Evolutionary conservation across 1,284 basidiomycete species (phyloP), one percentile per base, ranked within the genome.

Genomic region (Ceraceosorus guamensis): DNA sequence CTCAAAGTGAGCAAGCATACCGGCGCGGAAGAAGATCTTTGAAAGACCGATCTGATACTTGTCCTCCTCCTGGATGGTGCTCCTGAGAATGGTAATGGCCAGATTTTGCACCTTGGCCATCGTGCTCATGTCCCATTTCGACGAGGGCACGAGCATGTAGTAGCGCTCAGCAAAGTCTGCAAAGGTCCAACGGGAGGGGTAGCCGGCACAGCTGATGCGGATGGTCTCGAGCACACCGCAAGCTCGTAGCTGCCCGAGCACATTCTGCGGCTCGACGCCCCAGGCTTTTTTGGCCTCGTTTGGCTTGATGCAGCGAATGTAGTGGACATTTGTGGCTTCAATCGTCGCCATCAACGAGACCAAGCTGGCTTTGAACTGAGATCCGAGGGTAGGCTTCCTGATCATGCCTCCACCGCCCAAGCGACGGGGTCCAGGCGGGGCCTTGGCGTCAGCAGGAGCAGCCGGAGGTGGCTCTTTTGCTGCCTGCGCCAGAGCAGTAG

Each of bases 211-310:
- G 79, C 89, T 93, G 76, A 99, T 99, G 56, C 92, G 85, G 72
- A 99, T 99, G 1, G 95, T 99, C 78, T 99, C 95, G 51, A 99
- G 82, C 48, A 99, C 95, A 86, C 95, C 95, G 78, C 95, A 99
- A 57, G 95, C 95, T 48, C 95, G 84, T 41, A 99, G 81, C 76
- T 99, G 95, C 35, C 90, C 87, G 43, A 99, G 79, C 14, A 99
- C 93, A 76, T 97, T 92, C 67, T 93, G 90, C 31, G 93, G 89
- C 55, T 89, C 86, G 70, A 97, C 92, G 75, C 91, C 89, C 95
- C 95, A 99, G 18, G 95, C 91, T 59, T 83, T 84, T 79, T 98
- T 99, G 62, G 84, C 83, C 73, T 98, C 95, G 77, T 99, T 99
- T 1, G 95, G 95, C 78, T 99, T 99, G 82, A 99, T 98, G 78